A percentile compares a stretch with the other conserved stretches of the same genome.
These are phyloP conservation scores for Aquilaria yunnanensis DNA, from an alignment of 345 rosid genomes.

Conservation along the genomic window DNA sequence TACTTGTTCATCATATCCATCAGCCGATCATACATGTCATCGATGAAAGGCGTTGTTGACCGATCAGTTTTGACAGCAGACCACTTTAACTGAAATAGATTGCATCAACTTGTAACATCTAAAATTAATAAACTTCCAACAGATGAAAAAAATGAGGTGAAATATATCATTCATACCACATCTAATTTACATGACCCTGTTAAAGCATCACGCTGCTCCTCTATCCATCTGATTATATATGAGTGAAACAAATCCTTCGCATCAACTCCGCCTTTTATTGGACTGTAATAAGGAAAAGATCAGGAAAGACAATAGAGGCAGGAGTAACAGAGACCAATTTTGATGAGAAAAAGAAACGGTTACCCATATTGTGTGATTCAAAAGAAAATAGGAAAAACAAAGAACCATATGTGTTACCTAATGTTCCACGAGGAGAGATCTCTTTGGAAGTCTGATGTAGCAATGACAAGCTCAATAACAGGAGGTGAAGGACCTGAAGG, in stretches of 20 bases:
- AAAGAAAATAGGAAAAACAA: neutral
- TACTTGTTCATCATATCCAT: conserved; percentile 60
- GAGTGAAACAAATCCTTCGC: conserved; percentile 83
- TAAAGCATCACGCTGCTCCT: conserved; percentile 63
- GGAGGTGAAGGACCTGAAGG: conserved; percentile 86
- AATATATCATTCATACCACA: conserved; percentile 43
- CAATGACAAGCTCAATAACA: conserved; percentile 78
- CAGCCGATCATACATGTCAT: conserved; percentile 80
- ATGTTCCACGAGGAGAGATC: conserved; percentile 80
- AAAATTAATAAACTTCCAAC: neutral
- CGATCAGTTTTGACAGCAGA: conserved; percentile 61
- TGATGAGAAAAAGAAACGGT: neutral
- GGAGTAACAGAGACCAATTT: neutral
- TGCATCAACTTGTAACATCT: neutral
- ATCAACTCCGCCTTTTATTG: conserved; percentile 84
- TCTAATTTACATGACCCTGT: conserved; percentile 82
- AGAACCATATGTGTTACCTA: conserved; percentile 28
- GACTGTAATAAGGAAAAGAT: conserved; percentile 40
- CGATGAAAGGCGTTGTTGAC: conserved; percentile 83
- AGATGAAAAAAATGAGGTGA: neutral
- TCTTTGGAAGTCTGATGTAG: conserved; percentile 90
- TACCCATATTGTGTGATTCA: neutral
- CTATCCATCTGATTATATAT: conserved; percentile 81
- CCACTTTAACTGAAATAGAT: conserved; percentile 66
- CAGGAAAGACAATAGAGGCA: conserved; percentile 1